A percentile compares a stretch with the other conserved stretches of the same genome.
These are phyloP conservation scores for Wolfiporia cocos DNA, from an alignment of 1,284 basidiomycete genomes.

Conservation along the genomic window DNA sequence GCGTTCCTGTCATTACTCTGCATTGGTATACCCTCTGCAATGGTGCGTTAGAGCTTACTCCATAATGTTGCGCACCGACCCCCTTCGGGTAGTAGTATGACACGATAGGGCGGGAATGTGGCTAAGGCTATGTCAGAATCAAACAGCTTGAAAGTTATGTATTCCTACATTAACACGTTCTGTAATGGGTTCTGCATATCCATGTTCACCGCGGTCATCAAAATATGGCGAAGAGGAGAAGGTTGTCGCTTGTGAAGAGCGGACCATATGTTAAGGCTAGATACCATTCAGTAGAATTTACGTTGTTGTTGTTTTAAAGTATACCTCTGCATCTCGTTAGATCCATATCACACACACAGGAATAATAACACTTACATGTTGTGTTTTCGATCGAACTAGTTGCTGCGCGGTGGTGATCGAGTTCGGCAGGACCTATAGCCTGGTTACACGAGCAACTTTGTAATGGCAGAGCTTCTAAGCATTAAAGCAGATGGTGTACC, in stretches of 20 bases:
- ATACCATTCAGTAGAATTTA: too few relatives aligned
- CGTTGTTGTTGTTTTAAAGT: slow-evolving; percentile 4
- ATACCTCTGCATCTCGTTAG: too few relatives aligned
- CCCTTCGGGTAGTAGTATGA: slow-evolving; percentile 95
- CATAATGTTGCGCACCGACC: slow-evolving; percentile 94
- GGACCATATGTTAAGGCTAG: slow-evolving; percentile 38
- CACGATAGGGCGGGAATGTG: slow-evolving; percentile 84
- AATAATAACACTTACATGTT: too few relatives aligned
- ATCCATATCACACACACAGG: too few relatives aligned
- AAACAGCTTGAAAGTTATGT: slow-evolving; percentile 9
- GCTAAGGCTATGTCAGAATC: slow-evolving; percentile 36
- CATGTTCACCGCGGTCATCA: slow-evolving; percentile 60
- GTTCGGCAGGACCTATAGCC: too few relatives aligned
- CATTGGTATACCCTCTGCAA: background rate
- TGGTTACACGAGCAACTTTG: too few relatives aligned
- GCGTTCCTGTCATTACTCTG: slow-evolving; percentile 56
- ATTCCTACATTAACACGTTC: slow-evolving; percentile 62
- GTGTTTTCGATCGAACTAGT: too few relatives aligned
- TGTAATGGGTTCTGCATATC: slow-evolving; percentile 67
- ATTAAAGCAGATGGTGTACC: too few relatives aligned
- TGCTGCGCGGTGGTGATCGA: too few relatives aligned
- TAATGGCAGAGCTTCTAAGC: too few relatives aligned
- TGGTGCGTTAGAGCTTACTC: slow-evolving; percentile 49
- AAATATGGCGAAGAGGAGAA: slow-evolving; percentile 71
- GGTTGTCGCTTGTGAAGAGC: slow-evolving; percentile 45